Conservation (phyloP, 2,329 filamentous ascomycete species). For the Aspergillus puulaauensis region DNA sequence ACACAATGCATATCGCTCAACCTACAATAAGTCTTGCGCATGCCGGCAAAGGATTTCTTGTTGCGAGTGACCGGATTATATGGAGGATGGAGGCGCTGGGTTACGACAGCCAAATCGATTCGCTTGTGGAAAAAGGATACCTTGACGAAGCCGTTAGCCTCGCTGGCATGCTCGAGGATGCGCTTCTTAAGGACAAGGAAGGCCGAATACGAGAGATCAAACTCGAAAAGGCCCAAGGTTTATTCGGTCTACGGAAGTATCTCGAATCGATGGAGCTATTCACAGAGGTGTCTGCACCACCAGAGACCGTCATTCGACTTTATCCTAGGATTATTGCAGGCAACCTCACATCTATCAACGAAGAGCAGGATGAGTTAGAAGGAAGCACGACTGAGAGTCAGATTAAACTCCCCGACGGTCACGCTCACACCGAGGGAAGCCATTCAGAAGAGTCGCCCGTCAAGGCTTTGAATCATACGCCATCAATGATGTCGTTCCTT, state of each 20-base stretch:
- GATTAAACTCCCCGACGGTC: constrained; percentile 28
- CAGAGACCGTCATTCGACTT: constrained; percentile 79
- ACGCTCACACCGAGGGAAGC: constrained; percentile 24
- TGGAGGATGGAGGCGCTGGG: constrained; percentile 96
- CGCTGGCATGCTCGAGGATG: constrained; percentile 86
- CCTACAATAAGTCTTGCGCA: constrained; percentile 93
- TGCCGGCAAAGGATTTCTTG: constrained; percentile 91
- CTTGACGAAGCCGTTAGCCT: constrained; percentile 93
- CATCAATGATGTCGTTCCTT: constrained; percentile 40
- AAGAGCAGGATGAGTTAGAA: constrained; percentile 43
- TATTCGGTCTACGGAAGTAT: constrained; percentile 83
- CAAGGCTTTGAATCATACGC: constrained; percentile 31
- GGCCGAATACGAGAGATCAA: constrained; percentile 80
- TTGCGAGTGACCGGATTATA: constrained; percentile 84
- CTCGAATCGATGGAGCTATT: constrained; percentile 86
- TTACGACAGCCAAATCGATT: constrained; percentile 85
- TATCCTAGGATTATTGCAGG: constrained; percentile 85
- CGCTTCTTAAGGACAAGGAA: constrained; percentile 77
- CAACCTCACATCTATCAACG: constrained; percentile 65
- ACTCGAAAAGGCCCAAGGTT: constrained; percentile 81
- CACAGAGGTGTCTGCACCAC: constrained; percentile 83
- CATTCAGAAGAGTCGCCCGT: constrained; percentile 26
- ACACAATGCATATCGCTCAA: constrained; percentile 84
- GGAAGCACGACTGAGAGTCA: constrained; percentile 24
- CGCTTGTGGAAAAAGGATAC: constrained; percentile 69